phyloP scores from a whole-genome alignment of 2,329 filamentous ascomycete species.

The Trichoderma hamatum region DNA sequence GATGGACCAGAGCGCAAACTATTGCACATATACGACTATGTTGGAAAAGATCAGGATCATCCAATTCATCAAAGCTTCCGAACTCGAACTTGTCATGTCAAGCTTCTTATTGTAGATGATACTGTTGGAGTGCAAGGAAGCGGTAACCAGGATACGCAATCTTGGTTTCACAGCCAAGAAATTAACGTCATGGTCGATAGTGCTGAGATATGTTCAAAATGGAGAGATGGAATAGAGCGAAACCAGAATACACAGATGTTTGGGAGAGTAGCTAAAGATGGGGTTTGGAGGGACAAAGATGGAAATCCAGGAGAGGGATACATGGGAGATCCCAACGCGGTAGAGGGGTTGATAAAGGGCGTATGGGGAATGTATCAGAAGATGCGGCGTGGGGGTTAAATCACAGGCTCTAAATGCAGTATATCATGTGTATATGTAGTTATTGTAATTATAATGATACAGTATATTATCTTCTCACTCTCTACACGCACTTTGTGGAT shows the following conservation, averaged over 20 bases:
- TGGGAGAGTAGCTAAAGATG: slow-evolving; percentile 29
- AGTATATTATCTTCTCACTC: background rate
- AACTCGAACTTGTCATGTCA: slow-evolving; percentile 72
- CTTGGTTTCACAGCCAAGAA: slow-evolving; percentile 78
- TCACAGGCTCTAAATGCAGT: background rate
- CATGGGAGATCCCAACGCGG: slow-evolving; percentile 29
- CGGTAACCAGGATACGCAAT: slow-evolving; percentile 81
- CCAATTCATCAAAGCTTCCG: slow-evolving; percentile 70
- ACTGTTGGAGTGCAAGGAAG: slow-evolving; percentile 71
- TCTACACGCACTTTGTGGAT: background rate
- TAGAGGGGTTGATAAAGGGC: slow-evolving; percentile 28
- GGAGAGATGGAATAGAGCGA: slow-evolving; percentile 62
- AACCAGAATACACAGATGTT: slow-evolving; percentile 69
- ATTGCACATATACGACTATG: slow-evolving; percentile 70
- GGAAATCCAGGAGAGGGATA: slow-evolving; percentile 29
- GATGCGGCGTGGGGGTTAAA: slow-evolving; percentile 20
- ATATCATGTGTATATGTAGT: background rate
- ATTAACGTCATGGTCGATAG: slow-evolving; percentile 77
- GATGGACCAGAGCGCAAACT: slow-evolving; percentile 40
- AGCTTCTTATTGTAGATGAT: slow-evolving; percentile 74
- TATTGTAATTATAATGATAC: background rate
- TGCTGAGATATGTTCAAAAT: slow-evolving; percentile 59
- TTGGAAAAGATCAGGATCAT: slow-evolving; percentile 70
- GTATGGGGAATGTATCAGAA: slow-evolving; percentile 30
- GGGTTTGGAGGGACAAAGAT: slow-evolving; percentile 28